Evolutionary conservation across 2,329 filamentous ascomycete genomes (phyloP).

Genomic region (Zymoseptoria passerinii): DNA sequence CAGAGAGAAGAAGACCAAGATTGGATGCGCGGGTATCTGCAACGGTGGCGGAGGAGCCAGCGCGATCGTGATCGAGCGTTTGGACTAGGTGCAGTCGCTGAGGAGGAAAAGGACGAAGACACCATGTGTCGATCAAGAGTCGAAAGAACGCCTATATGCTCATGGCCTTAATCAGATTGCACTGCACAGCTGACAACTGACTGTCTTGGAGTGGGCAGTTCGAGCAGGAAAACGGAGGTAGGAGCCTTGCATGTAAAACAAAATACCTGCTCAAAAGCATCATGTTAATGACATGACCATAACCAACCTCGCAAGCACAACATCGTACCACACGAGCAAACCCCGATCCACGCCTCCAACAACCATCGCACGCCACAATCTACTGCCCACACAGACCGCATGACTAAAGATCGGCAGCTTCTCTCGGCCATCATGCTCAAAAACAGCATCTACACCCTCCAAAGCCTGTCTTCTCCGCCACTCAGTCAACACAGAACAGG

Average conservation of each 20-base stretch:
- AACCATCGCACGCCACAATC: neutral
- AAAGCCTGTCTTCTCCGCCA: neutral
- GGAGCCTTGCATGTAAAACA: too few relatives aligned
- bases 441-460: neutral
- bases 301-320: neutral
- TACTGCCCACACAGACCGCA: neutral
- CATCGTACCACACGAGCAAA: neutral
- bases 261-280: neutral
- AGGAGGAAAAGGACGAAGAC: neutral
- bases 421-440: neutral
- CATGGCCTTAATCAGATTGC: neutral
- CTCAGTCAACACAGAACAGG: neutral
- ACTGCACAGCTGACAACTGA: too few relatives aligned
- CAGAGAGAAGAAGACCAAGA: constrained; percentile 83
- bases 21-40: constrained; percentile 91
- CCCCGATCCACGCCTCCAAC: too few relatives aligned
- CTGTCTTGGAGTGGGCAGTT: too few relatives aligned
- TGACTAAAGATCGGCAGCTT: neutral
- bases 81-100: constrained; percentile 7
- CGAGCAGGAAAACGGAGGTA: too few relatives aligned
- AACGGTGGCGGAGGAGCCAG: constrained; percentile 95
- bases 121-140: neutral
- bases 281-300: neutral
- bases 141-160: neutral
- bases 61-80: constrained; percentile 75